Conservation (phyloP, 139 green algal genomes). For the Yamagishiella unicocca region DNA sequence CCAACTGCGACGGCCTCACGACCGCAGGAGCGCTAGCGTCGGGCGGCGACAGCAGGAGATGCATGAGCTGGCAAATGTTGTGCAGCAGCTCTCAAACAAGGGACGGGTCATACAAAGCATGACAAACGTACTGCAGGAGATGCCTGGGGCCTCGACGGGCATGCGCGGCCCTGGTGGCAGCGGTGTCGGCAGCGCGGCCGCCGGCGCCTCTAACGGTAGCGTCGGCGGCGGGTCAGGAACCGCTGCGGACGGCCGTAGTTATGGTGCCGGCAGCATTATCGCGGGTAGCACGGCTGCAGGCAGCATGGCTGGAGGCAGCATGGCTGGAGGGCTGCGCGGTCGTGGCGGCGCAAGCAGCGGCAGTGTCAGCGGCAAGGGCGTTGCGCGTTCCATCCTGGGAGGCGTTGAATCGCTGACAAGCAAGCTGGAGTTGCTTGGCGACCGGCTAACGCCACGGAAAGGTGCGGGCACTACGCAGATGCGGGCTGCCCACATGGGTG, state of each 20-base stretch:
- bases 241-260: not conserved
- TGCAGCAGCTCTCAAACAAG: not conserved
- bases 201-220: not conserved
- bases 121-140: not conserved
- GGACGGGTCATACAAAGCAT: constrained; percentile 15
- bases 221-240: not conserved
- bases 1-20: too few relatives aligned
- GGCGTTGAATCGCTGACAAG: constrained; percentile 1
- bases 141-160: too few relatives aligned
- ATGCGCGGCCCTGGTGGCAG: not conserved
- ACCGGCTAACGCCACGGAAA: constrained; percentile 6
- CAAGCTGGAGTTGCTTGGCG: constrained; percentile 24
- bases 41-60: not conserved
- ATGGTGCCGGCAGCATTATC: not conserved
- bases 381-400: constrained; percentile 4
- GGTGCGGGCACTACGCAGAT: too few relatives aligned
- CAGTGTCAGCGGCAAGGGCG: not conserved
- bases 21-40: constrained; percentile 29
- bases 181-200: not conserved
- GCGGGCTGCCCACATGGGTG: too few relatives aligned
- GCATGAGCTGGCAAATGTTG: not conserved
- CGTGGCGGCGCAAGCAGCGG: not conserved
- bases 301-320: not conserved
- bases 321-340: not conserved
- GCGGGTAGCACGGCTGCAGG: not conserved